These are phyloP conservation scores for Saccharum officinarum DNA, from an alignment of 176 grass and related monocot genomes.

Conservation along the genomic window DNA sequence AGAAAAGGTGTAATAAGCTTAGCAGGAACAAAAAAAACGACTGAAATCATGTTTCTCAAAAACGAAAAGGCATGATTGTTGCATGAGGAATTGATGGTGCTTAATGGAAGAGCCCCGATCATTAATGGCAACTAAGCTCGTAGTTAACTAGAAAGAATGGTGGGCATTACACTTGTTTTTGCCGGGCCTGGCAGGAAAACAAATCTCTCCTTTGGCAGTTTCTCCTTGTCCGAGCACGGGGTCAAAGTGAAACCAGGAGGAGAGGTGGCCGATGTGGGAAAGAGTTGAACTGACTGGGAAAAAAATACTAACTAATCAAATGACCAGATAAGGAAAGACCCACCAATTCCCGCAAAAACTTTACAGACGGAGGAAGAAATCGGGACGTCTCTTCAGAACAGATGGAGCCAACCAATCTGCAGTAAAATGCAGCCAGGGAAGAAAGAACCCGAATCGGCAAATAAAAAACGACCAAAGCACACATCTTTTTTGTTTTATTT, in stretches of 20 bases:
- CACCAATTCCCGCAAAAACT: not conserved
- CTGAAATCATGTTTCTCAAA: not conserved
- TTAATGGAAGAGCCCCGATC: not conserved
- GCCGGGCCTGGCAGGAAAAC: constrained; percentile 6
- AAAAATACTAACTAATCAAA: not conserved
- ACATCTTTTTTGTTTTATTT: not conserved
- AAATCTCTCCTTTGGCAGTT: constrained; percentile 54
- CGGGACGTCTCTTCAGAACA: not conserved
- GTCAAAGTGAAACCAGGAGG: constrained; percentile 21
- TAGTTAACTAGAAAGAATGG: not conserved
- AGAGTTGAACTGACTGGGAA: not conserved
- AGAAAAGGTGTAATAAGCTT: not conserved
- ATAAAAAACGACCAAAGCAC: constrained; percentile 47
- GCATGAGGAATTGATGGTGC: not conserved
- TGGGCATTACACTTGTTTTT: constrained; percentile 28
- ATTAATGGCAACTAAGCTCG: constrained; percentile 29
- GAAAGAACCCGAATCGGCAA: constrained; percentile 4
- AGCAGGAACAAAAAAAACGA: not conserved
- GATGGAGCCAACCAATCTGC: not conserved
- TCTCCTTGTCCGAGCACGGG: constrained; percentile 41
- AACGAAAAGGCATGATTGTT: not conserved
- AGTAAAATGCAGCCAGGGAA: not conserved
- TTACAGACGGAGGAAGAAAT: not conserved
- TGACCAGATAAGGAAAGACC: not conserved
- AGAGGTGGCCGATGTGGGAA: not conserved